phyloP scores from a whole-genome alignment of 129 eudicot genomes.

The Centella asiatica region DNA sequence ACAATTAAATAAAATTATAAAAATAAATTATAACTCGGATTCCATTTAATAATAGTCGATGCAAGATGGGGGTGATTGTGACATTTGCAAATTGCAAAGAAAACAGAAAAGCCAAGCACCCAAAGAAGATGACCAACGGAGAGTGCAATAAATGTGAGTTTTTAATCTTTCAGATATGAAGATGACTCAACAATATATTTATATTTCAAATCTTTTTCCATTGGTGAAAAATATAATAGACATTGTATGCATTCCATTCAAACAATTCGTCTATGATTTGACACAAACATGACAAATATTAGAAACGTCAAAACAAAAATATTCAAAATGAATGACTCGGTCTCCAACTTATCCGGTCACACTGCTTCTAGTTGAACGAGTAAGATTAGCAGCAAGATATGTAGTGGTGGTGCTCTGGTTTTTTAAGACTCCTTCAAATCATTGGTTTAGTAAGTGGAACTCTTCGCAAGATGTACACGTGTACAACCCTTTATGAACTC shows the following conservation, averaged over 20 bases:
- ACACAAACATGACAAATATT: not conserved
- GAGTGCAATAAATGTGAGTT: not conserved
- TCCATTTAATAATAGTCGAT: no score
- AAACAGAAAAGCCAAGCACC: not conserved
- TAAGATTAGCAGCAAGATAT: not conserved
- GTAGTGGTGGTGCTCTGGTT: not conserved
- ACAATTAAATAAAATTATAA: no score
- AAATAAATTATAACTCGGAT: no score
- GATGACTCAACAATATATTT: not conserved
- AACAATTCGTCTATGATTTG: not conserved
- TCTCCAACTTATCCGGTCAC: not conserved
- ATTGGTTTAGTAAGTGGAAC: no score
- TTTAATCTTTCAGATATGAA: not conserved
- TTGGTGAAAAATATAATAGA: not conserved
- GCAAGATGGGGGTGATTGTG: not conserved
- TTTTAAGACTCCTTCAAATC: not conserved
- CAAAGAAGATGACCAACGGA: constrained; percentile 7
- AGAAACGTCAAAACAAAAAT: not conserved
- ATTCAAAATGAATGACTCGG: not conserved
- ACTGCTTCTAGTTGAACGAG: not conserved
- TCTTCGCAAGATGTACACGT: no score
- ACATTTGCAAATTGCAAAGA: not conserved
- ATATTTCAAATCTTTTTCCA: not conserved
- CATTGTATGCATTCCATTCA: not conserved
- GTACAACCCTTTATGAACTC: no score